These are phyloP conservation scores for Isatis tinctoria DNA, from an alignment of 345 rosid genomes.

Conservation along the genomic window DNA sequence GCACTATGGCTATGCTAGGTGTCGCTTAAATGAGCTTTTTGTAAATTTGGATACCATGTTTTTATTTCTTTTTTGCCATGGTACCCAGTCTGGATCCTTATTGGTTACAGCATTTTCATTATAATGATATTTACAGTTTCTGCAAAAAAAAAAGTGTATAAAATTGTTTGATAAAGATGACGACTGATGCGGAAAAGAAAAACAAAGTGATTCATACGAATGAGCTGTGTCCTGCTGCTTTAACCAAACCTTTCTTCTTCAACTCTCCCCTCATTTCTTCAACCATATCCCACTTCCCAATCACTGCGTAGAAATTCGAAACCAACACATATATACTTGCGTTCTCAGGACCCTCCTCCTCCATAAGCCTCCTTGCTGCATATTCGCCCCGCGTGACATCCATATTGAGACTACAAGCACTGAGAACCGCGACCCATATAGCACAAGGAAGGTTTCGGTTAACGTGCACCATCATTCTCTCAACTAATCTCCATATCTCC, in stretches of 20 bases:
- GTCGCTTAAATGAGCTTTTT: too few species aligned
- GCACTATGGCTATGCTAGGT: too few species aligned
- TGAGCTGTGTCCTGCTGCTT: slow-evolving; percentile 64
- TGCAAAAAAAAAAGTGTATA: too few species aligned
- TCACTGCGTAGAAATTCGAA: slow-evolving; percentile 63
- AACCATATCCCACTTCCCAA: slow-evolving; percentile 59
- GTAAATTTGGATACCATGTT: too few species aligned
- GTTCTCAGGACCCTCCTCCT: slow-evolving; percentile 42
- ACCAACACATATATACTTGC: slow-evolving; percentile 44
- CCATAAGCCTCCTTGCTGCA: slow-evolving; percentile 54
- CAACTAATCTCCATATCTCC: slow-evolving; percentile 50
- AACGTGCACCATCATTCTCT: slow-evolving; percentile 38
- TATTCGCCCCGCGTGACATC: slow-evolving; percentile 55
- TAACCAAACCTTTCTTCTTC: slow-evolving; percentile 46
- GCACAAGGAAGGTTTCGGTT: slow-evolving; percentile 29
- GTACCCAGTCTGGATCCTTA: too few species aligned
- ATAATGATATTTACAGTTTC: too few species aligned
- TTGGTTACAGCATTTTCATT: too few species aligned
- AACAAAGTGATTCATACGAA: slow-evolving; percentile 17
- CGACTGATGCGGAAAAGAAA: not conserved
- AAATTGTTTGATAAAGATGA: not conserved
- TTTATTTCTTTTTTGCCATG: too few species aligned
- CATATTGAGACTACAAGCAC: slow-evolving; percentile 54
- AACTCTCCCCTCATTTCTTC: slow-evolving; percentile 46
- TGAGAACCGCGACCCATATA: slow-evolving; percentile 53